Evolutionary conservation across 2,329 filamentous ascomycete genomes (phyloP), one percentile per base, ranked within the genome.

Genomic region (Xylariales sp.): DNA sequence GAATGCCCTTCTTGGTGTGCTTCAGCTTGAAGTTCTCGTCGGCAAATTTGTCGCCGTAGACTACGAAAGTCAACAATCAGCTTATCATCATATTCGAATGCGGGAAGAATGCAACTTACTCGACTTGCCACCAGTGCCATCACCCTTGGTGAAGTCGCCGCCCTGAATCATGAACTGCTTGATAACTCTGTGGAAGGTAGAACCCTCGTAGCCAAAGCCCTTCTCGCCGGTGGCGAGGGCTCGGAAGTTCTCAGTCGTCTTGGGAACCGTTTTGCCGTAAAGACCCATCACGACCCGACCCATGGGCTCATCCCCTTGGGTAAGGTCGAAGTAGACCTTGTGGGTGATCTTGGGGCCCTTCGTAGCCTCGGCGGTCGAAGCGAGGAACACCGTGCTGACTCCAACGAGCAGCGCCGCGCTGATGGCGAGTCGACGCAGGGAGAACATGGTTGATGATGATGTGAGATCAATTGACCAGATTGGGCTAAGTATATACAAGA

Each of bases 11-110:
- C 78, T 88, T 89, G 73, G 76, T 79, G 81, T 94, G 88, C 78
- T 89, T 90, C 62, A 91, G 77, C 82, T 93, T 91, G 78, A 94
- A 93, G 84, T 91, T 93, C 82, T 94, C 87, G 58, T 94, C 87
- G 51, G 79, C 68, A 71, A 93, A 93, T 70, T 86, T 87, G 55
- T 78, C 74, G 57, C 87, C 87, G 64, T 91, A 93, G 73, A 93
- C 80, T 83, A 49, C 38, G n/a, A 44, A n/a, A n/a, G n/a, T n/a
- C n/a, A n/a, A n/a, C n/a, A n/a, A n/a, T n/a, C n/a, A n/a, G n/a
- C n/a, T n/a, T n/a, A n/a, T n/a, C n/a, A n/a, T n/a, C n/a, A n/a
- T n/a, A n/a, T n/a, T n/a, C n/a, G n/a, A n/a, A n/a, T n/a, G n/a
- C n/a, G n/a, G n/a, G n/a, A n/a, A n/a, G n/a, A n/a, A n/a, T n/a